These are phyloP conservation scores for Wickerhamiella qilinensis DNA, from an alignment of 805 yeast genomes.

Conservation along the genomic window DNA sequence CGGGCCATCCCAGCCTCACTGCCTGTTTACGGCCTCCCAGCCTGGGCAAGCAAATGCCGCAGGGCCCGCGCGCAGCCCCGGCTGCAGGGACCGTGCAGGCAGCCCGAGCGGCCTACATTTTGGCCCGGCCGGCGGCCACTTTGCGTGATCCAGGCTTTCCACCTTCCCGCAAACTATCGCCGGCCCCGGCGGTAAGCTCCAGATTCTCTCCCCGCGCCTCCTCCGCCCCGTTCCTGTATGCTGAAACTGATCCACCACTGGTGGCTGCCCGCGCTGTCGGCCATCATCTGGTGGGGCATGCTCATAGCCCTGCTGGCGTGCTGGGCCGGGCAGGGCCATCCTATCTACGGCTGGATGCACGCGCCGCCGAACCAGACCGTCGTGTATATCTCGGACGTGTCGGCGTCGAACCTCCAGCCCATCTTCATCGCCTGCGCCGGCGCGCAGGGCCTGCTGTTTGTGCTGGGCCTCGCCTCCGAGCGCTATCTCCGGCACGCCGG, in stretches of 20 bases:
- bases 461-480: constrained; percentile 47
- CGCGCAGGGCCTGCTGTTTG: constrained; percentile 60
- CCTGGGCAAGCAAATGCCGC: too few relatives aligned
- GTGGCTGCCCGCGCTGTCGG: constrained; percentile 47
- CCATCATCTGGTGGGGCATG: constrained; percentile 83
- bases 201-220: too few relatives aligned
- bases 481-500: constrained; percentile 40
- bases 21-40: too few relatives aligned
- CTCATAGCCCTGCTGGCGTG: constrained; percentile 56
- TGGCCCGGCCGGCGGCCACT: too few relatives aligned
- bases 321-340: constrained; percentile 74
- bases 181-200: too few relatives aligned
- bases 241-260: constrained; percentile 19
- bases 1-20: too few relatives aligned
- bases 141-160: too few relatives aligned
- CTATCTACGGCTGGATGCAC: constrained; percentile 42
- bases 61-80: too few relatives aligned
- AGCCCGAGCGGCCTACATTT: too few relatives aligned
- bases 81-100: too few relatives aligned
- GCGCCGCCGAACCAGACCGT: constrained; percentile 28
- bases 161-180: too few relatives aligned
- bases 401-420: constrained; percentile 76
- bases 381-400: constrained; percentile 64
- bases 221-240: constrained; percentile 12
- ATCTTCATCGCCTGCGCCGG: constrained; percentile 66